phyloP scores from a whole-genome alignment of 2,329 filamentous ascomycete genomes.

The Fusarium transvaalense region DNA sequence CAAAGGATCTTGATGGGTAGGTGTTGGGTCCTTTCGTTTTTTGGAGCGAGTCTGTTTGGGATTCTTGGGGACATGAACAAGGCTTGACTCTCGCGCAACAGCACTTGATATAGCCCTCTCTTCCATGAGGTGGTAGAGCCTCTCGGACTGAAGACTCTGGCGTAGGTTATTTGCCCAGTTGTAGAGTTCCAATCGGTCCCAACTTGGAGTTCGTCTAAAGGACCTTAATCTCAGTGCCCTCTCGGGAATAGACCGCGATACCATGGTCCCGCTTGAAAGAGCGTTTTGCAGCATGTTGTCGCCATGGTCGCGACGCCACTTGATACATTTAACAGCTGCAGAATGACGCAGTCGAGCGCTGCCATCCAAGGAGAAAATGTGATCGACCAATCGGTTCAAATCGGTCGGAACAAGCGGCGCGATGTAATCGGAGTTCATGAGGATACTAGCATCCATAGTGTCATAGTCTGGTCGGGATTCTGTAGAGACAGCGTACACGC shows the following conservation, averaged over 20 bases:
- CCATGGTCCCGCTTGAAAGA: slow-evolving; percentile 33
- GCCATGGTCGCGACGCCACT: slow-evolving; percentile 69
- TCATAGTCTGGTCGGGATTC: slow-evolving; percentile 78
- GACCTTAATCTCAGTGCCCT: slow-evolving; percentile 36
- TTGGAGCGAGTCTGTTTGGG: slow-evolving; percentile 10
- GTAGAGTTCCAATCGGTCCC: slow-evolving; percentile 52
- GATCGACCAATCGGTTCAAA: slow-evolving; percentile 74
- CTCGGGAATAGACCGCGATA: slow-evolving; percentile 33
- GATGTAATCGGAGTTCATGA: slow-evolving; percentile 93
- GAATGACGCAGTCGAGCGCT: slow-evolving; percentile 85
- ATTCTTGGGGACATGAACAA: slow-evolving; percentile 30
- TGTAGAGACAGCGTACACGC: slow-evolving; percentile 83
- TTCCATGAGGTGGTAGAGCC: slow-evolving; percentile 43
- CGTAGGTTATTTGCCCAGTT: slow-evolving; percentile 56
- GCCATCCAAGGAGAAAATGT: slow-evolving; percentile 82
- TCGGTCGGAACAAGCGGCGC: slow-evolving; percentile 84
- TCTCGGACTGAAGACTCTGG: slow-evolving; percentile 53
- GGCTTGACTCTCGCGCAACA: slow-evolving; percentile 33
- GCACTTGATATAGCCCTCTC: slow-evolving; percentile 29
- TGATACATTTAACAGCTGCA: slow-evolving; percentile 83
- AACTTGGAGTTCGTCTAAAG: slow-evolving; percentile 39
- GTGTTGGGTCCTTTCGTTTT: slow-evolving; percentile 19
- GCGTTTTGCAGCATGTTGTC: slow-evolving; percentile 35
- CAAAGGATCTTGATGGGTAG: slow-evolving; percentile 76
- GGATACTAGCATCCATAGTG: slow-evolving; percentile 89